Evolutionary conservation across 1,139 yeast genomes (phyloP).

Genomic region (Candida neerlandica): DNA sequence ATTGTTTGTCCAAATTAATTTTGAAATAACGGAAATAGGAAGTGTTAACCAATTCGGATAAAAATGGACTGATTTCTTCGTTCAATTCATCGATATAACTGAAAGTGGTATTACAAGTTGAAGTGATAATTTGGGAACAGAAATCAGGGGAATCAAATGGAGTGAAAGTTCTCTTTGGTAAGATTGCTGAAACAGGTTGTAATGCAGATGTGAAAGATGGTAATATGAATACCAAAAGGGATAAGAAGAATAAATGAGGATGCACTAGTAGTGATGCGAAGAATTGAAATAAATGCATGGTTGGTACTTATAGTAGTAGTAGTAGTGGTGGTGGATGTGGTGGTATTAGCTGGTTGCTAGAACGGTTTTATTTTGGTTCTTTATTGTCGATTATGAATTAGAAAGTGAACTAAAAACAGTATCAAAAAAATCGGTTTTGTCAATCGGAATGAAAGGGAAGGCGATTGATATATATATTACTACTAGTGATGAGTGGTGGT

Average conservation of each 20-base stretch:
- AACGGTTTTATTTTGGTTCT: not conserved
- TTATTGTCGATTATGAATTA: not conserved
- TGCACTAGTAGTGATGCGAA: slow-evolving; percentile 12
- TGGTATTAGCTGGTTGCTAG: not conserved
- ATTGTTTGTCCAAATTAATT: slow-evolving; percentile 79
- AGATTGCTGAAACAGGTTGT: slow-evolving; percentile 9
- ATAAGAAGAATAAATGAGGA: no score
- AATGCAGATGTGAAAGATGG: slow-evolving; percentile 5
- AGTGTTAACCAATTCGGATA: slow-evolving; percentile 59
- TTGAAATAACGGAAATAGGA: slow-evolving; percentile 87
- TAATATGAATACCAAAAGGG: not conserved
- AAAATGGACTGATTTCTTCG: slow-evolving; percentile 44
- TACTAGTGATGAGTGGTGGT: no score
- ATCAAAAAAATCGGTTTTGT: not conserved
- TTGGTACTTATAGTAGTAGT: no score
- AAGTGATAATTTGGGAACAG: slow-evolving; percentile 50
- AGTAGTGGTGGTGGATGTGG: not conserved
- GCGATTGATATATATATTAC: no score
- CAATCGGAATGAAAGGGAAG: no score
- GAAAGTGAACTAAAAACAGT: not conserved
- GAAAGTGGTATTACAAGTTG: slow-evolving; percentile 51
- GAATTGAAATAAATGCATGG: slow-evolving; percentile 5
- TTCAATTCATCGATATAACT: slow-evolving; percentile 46
- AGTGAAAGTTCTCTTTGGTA: slow-evolving; percentile 19
- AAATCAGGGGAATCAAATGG: slow-evolving; percentile 51